Conservation (phyloP, 2,329 filamentous ascomycete genomes). For the Penicillium sp. region DNA sequence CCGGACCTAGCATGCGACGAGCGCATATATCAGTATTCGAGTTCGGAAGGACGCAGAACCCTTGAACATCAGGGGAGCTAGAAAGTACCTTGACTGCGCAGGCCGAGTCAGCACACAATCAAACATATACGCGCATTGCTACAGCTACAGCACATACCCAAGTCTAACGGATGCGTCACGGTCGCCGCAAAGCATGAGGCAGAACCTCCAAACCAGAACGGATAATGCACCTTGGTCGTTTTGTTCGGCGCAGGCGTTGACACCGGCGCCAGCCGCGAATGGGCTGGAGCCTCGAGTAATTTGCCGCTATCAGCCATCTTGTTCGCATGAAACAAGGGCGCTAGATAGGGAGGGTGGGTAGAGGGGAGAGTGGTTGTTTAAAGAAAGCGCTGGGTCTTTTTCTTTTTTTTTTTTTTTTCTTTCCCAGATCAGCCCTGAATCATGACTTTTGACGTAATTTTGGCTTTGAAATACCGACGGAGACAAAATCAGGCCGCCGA, state of each 20-base stretch:
- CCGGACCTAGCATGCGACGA: slow-evolving; percentile 59
- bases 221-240: slow-evolving; percentile 54
- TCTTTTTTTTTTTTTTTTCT: slow-evolving; percentile 14
- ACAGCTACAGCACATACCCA: slow-evolving; percentile 56
- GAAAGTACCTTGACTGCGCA: slow-evolving; percentile 51
- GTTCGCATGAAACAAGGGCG: slow-evolving; percentile 20
- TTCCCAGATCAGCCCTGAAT: slow-evolving; percentile 11
- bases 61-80: slow-evolving; percentile 3
- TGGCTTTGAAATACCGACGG: slow-evolving; percentile 14
- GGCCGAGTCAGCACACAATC: slow-evolving; percentile 20
- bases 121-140: background rate
- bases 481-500: slow-evolving; percentile 35
- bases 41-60: background rate
- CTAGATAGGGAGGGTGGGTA: slow-evolving; percentile 5
- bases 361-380: slow-evolving; percentile 1
- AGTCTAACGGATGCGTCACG: slow-evolving; percentile 88
- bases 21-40: slow-evolving; percentile 11
- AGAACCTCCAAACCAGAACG: slow-evolving; percentile 95
- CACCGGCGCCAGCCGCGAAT: slow-evolving; percentile 16
- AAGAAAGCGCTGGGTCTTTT: slow-evolving; percentile 4
- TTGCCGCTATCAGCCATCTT: slow-evolving; percentile 36
- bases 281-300: slow-evolving; percentile 27
- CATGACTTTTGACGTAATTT: slow-evolving; percentile 21
- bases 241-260: slow-evolving; percentile 20
- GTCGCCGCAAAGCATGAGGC: slow-evolving; percentile 86